phyloP scores from a whole-genome alignment of 2,329 filamentous ascomycete genomes.

The Huntiella decipiens region DNA sequence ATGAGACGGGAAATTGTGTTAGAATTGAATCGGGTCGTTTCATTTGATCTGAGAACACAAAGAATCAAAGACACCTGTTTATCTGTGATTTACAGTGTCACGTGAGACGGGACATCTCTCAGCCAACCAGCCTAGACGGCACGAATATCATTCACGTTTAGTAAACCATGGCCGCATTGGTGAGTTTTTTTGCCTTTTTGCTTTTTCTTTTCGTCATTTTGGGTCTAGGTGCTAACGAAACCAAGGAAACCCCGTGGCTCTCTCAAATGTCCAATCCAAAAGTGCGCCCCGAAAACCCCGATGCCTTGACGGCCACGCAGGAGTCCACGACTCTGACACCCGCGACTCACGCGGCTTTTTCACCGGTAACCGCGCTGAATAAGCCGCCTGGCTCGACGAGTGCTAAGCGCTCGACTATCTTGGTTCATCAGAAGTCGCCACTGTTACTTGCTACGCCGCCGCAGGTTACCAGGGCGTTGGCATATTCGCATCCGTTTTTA shows the following conservation, averaged over 20 bases:
- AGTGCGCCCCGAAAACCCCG: conserved; percentile 9
- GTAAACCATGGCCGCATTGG: conserved; percentile 10
- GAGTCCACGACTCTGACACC: conserved; percentile 17
- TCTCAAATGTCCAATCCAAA: conserved; percentile 13
- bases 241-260: conserved; percentile 13
- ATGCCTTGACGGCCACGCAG: conserved; percentile 5
- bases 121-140: not conserved
- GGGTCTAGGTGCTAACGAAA: conserved; percentile 2
- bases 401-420: conserved; percentile 62
- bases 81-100: not conserved
- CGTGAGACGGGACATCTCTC: not conserved
- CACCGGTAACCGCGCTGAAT: conserved; percentile 47
- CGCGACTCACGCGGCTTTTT: conserved; percentile 78
- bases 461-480: conserved; percentile 79
- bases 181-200: conserved; percentile 2
- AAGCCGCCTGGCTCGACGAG: conserved; percentile 35
- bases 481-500: conserved; percentile 89
- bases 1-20: no score
- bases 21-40: no score
- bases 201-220: conserved; percentile 2
- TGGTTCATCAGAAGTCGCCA: conserved; percentile 93
- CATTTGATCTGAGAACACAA: no score
- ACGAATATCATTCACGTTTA: not conserved
- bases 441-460: conserved; percentile 83
- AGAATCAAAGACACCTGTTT: no score